Conservation (phyloP, 768 basidiomycete species). For the Hygrophorus russula region DNA sequence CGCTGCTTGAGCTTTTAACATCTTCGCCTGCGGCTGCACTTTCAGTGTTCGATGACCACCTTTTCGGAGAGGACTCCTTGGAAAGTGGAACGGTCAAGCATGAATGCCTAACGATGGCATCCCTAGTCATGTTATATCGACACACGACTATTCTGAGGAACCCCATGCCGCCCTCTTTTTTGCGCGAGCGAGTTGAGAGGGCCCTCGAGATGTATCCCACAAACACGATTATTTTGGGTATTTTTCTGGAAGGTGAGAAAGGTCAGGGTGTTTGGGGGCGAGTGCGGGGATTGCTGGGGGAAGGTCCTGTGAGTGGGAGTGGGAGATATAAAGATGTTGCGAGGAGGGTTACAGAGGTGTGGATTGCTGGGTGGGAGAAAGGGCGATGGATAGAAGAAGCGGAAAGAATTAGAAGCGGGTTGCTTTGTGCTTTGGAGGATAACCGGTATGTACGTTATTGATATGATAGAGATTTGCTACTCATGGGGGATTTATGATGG, state of each 20-base stretch:
- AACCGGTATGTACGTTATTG: constrained; percentile 41
- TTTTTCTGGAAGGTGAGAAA: constrained; percentile 69
- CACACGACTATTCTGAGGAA: constrained; percentile 43
- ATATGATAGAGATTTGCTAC: constrained; percentile 3
- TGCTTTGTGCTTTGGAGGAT: constrained; percentile 50
- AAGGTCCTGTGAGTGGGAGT: constrained; percentile 30
- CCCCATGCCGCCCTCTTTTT: constrained; percentile 42
- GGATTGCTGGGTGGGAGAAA: constrained; percentile 73
- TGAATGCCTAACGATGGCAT: constrained; percentile 49
- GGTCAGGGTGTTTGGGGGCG: constrained; percentile 74
- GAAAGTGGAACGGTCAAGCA: constrained; percentile 19
- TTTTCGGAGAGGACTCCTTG: constrained; percentile 16
- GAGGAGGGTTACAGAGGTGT: constrained; percentile 56
- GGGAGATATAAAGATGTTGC: constrained; percentile 42
- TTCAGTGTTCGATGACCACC: constrained; percentile 28
- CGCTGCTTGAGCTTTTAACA: constrained; percentile 53
- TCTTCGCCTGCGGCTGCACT: constrained; percentile 22
- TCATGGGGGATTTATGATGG: constrained; percentile 21
- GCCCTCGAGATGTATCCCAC: constrained; percentile 49
- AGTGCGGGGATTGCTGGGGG: constrained; percentile 46
- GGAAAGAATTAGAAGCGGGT: constrained; percentile 57
- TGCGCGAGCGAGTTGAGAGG: constrained; percentile 45
- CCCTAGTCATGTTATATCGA: constrained; percentile 50
- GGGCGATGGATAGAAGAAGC: constrained; percentile 60
- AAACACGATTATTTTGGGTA: constrained; percentile 61